Percentiles rank a stretch among this genome's conserved stretches.
Evolutionary conservation across 768 basidiomycete genomes (phyloP).

Genomic region (Macrolepiota fuliginosa): DNA sequence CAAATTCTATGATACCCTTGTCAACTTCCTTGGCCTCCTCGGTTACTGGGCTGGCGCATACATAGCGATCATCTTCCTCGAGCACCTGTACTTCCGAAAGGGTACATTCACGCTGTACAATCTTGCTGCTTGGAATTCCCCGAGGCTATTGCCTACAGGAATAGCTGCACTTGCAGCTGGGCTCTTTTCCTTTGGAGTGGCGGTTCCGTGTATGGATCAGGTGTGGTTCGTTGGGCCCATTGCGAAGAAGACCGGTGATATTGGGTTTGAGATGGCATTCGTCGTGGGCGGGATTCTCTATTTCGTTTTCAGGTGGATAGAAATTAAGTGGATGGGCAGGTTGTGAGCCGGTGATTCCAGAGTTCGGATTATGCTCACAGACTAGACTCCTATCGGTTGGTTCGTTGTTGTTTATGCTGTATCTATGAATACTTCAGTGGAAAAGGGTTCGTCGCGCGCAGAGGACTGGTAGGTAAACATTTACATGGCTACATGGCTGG

Average conservation of each 20-base stretch:
- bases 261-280: constrained; percentile 80
- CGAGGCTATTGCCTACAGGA: constrained; percentile 60
- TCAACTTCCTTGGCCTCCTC: constrained; percentile 73
- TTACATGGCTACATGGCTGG: no score
- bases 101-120: constrained; percentile 54
- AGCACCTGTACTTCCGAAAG: constrained; percentile 67
- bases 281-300: constrained; percentile 52
- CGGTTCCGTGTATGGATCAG: constrained; percentile 71
- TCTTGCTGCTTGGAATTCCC: constrained; percentile 52
- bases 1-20: constrained; percentile 66
- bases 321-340: constrained; percentile 31
- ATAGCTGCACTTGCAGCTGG: constrained; percentile 59
- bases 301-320: constrained; percentile 50
- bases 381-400: no score
- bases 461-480: no score
- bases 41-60: constrained; percentile 70
- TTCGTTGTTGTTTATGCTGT: no score
- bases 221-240: constrained; percentile 79
- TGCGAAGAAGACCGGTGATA: constrained; percentile 66
- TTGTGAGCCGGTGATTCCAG: no score
- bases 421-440: no score
- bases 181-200: constrained; percentile 50
- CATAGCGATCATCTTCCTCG: constrained; percentile 58
- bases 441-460: no score
- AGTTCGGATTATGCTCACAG: no score